These are phyloP conservation scores for Paraphoma sp. DNA, from an alignment of 2,329 filamentous ascomycete species.

Conservation along the genomic window DNA sequence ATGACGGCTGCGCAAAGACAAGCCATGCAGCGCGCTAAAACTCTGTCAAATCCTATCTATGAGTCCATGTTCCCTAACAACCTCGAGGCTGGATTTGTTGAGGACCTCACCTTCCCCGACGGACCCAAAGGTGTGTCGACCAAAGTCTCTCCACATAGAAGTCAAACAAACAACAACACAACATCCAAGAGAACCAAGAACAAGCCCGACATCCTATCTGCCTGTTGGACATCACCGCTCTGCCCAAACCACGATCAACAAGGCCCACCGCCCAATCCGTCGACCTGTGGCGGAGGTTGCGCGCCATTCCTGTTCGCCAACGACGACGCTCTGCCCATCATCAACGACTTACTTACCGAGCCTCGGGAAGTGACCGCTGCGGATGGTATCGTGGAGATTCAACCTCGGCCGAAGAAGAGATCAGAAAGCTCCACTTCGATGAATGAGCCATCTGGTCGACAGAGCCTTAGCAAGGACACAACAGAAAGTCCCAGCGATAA, in stretches of 20 bases:
- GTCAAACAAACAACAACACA: constrained; percentile 18
- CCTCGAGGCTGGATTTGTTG: constrained; percentile 42
- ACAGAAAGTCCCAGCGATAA: constrained; percentile 23
- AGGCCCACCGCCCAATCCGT: constrained; percentile 47
- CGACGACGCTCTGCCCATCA: constrained; percentile 40
- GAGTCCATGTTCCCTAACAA: constrained; percentile 47
- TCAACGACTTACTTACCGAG: constrained; percentile 34
- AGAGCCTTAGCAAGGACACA: constrained; percentile 28
- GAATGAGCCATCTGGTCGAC: constrained; percentile 39
- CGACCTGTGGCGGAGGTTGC: constrained; percentile 49
- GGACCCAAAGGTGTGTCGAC: constrained; percentile 34
- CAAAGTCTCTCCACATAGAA: constrained; percentile 23
- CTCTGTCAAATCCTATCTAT: constrained; percentile 43
- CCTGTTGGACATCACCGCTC: constrained; percentile 51
- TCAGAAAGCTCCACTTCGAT: constrained; percentile 42
- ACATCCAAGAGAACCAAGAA: constrained; percentile 44
- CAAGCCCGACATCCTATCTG: constrained; percentile 47
- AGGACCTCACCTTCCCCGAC: constrained; percentile 47
- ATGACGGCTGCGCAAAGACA: constrained; percentile 34
- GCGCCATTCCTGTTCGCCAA: constrained; percentile 49
- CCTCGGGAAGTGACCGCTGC: constrained; percentile 41
- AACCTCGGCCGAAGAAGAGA: constrained; percentile 43
- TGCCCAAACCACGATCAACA: constrained; percentile 50
- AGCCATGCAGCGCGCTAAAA: constrained; percentile 35
- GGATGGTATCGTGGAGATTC: constrained; percentile 48